Percentiles rank a stretch among this genome's conserved stretches.
Evolutionary conservation across 495 filamentous ascomycete genomes (phyloP).

Genomic region (Thozetella sp.): DNA sequence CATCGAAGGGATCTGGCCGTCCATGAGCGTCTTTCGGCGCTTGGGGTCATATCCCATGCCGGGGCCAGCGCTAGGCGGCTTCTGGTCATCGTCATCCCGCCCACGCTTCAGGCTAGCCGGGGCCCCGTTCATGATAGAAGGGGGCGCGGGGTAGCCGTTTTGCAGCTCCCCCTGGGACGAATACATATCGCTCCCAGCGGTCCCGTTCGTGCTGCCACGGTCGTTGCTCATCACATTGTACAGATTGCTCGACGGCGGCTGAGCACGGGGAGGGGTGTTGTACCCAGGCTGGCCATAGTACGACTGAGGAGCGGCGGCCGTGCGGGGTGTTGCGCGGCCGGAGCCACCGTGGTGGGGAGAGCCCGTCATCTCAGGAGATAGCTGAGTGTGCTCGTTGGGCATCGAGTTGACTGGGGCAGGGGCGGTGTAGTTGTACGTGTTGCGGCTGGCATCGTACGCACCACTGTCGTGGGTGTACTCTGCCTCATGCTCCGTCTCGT

Average conservation of each 20-base stretch:
- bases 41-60: conserved; percentile 69
- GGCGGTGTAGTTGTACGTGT: conserved; percentile 74
- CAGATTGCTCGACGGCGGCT: conserved; percentile 73
- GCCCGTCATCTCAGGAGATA: conserved; percentile 82
- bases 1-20: conserved; percentile 35
- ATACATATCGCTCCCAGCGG: conserved; percentile 66
- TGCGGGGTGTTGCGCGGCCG: conserved; percentile 86
- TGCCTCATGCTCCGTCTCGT: conserved; percentile 73
- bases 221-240: conserved; percentile 92
- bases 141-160: conserved; percentile 55
- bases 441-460: conserved; percentile 68
- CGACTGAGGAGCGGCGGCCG: conserved; percentile 61
- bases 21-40: conserved; percentile 78
- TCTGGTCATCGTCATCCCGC: conserved; percentile 75
- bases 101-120: conserved; percentile 74
- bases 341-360: conserved; percentile 90
- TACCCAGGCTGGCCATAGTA: conserved; percentile 73
- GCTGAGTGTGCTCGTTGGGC: conserved; percentile 74
- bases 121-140: conserved; percentile 68
- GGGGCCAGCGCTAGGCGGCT: conserved; percentile 63
- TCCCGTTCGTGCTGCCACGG: conserved; percentile 70
- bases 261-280: conserved; percentile 79
- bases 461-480: conserved; percentile 81
- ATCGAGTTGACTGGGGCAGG: conserved; percentile 61
- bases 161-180: conserved; percentile 62